Base-by-base conservation (phyloP, 805 yeast species). In the Wickerhamiella azyma region DNA sequence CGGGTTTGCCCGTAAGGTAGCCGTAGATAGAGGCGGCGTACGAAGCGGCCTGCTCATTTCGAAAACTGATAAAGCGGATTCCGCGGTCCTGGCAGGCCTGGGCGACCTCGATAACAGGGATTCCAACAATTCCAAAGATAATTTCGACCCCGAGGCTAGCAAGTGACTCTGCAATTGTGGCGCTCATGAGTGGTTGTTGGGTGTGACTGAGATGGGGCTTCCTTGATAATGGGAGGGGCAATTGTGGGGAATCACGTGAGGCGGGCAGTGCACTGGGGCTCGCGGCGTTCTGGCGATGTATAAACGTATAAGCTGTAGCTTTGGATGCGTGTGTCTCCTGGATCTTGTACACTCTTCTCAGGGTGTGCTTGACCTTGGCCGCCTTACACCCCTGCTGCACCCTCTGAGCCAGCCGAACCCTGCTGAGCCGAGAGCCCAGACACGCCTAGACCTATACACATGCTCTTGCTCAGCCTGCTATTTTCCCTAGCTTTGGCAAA, bases 11-110 rank as follows among this genome's bases (percentile, higher is more conserved):
- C 3, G 81, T 77, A 37, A 80, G 56, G 52, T 75, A 80, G 0
- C 85, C 85, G 57, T 80, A 78, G 0, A 74, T 71, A 1, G 83
- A 74, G 2, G 88, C 86, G 2, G 88, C 88, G 53, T 80, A 79
- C 0, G 84, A 74, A 0, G 88, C 86, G 13, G 81, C 68, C 54
- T 80, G 86, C 56, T 80, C 86, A 59, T 80, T 80, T 49, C 86
- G 65, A 57, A 79, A 79, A 0, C 78, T 57, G 35, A 79, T 59
- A 58, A 80, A 80, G 47, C 64, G 61, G 48, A 81, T 71, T 1
- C 79, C 82, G 13, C 61, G 58, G 8, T 61, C 62, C 17, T 77
- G 72, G 50, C 75, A 64, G 1, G 78, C 74, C 46, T 79, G 80
- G 14, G 85, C 85, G 16, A 76, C 72, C 47, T 80, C 84, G 11